Percentiles rank a stretch among this genome's conserved stretches.
These are phyloP conservation scores for Marasmius oreades DNA, from an alignment of 1,284 basidiomycete species.

Conservation along the genomic window DNA sequence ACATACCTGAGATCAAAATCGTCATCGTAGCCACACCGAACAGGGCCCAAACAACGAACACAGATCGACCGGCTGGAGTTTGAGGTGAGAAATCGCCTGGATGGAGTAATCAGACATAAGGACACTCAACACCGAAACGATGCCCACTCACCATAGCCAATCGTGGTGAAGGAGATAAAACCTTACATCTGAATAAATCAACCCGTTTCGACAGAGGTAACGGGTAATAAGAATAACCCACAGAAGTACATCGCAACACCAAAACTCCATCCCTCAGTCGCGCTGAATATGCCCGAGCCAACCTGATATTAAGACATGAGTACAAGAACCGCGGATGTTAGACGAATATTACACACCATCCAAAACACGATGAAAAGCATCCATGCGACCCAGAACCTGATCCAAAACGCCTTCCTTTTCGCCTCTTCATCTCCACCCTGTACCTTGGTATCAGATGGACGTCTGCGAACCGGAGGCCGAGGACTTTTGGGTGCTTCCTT, in stretches of 20 bases:
- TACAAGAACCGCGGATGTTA: neutral
- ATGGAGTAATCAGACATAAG: neutral
- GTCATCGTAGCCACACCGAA: slow-evolving; percentile 76
- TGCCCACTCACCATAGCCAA: slow-evolving; percentile 52
- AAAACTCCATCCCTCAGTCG: slow-evolving; percentile 39
- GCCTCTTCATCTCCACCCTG: slow-evolving; percentile 29
- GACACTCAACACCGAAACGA: neutral
- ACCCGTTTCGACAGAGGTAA: too few species aligned
- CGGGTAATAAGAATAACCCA: too few species aligned
- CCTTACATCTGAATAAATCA: too few species aligned
- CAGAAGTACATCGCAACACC: slow-evolving; percentile 65
- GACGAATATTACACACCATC: slow-evolving; percentile 28
- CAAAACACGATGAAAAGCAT: slow-evolving; percentile 39
- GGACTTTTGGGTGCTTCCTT: neutral
- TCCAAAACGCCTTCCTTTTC: slow-evolving; percentile 34
- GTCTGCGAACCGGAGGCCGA: neutral
- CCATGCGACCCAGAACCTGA: slow-evolving; percentile 34
- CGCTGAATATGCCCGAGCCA: slow-evolving; percentile 38
- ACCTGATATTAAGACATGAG: slow-evolving; percentile 20
- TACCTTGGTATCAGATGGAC: slow-evolving; percentile 25
- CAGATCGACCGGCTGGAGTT: slow-evolving; percentile 65
- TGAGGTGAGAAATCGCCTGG: slow-evolving; percentile 56
- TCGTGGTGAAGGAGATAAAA: slow-evolving; percentile 61
- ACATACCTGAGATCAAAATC: slow-evolving; percentile 66
- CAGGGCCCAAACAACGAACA: slow-evolving; percentile 82